Evolutionary conservation across 2,329 filamentous ascomycete species (phyloP), one percentile per base, ranked within the genome.

Genomic region (Clarireedia sp.): DNA sequence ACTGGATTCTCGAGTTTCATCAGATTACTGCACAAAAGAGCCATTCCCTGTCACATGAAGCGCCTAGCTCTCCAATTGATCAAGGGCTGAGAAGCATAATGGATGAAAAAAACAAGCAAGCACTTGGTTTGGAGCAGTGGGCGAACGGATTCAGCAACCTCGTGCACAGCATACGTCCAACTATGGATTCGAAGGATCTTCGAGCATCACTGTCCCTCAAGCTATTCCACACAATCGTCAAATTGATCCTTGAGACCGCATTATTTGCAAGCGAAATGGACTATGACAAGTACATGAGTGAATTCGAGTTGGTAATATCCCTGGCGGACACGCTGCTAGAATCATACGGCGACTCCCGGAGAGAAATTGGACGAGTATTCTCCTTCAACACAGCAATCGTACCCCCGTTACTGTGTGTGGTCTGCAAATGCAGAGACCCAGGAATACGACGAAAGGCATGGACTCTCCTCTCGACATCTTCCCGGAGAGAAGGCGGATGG

Each of bases 301-400:
- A 47, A 21, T 57, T 57, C 3, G 47, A 49, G n/a, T 38, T 54
- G 19, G 55, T 57, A 33, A 33, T 33, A n/a, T 49, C 44, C 14
- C 41, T 57, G 12, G 55, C 51, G 5, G 51, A 54, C 21, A 45
- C 37, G 17, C 19, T 54, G 36, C 26, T 57, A 8, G 37, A 50
- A 36, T 49, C 50, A 6, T 49, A 36, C 12, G 29, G 51, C 3
- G 5, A 24, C 37, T 17, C 46, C 14, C 45, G 16, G 14, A 8
- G 16, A 7, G 38, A 55, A n/a, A 23, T 44, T 37, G 51, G 29
- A 19, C 24, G 26, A 6, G 29, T 50, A 7, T 55, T 44, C 19
- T 45, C 45, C 10, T 50, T 55, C 7, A 38, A 55, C 6, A 41
- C 51, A 7, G 40, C 14, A 5, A 44, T 54, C 5, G 17, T 56